These are phyloP conservation scores for Globisporangium yorkense DNA, from an alignment of 352 stramenopile genomes.

Conservation along the genomic window DNA sequence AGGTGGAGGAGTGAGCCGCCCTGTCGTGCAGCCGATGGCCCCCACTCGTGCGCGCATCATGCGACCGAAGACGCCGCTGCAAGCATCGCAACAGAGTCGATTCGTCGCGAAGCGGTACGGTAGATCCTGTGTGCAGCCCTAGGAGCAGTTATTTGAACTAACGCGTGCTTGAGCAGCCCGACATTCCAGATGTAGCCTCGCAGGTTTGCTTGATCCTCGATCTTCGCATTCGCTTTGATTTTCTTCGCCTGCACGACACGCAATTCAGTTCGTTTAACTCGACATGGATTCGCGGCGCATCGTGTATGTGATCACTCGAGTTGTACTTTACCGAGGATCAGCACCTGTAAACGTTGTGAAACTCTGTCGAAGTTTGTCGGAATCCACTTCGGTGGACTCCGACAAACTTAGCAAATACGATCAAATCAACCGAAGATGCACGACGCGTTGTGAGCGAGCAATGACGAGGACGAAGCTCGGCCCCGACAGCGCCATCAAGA, in stretches of 20 bases:
- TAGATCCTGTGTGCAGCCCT: not conserved
- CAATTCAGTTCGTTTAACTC: not conserved
- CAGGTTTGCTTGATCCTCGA: not conserved
- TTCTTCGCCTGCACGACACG: not conserved
- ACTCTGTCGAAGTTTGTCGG: too few species aligned
- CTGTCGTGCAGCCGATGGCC: conserved; percentile 34
- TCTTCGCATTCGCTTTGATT: not conserved
- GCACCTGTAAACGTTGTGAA: too few species aligned
- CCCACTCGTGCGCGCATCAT: conserved; percentile 43
- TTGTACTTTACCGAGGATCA: too few species aligned
- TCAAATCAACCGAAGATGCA: too few species aligned
- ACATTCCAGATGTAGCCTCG: conserved; percentile 15
- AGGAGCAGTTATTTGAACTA: too few species aligned
- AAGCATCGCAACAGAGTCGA: conserved; percentile 47
- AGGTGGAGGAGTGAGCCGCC: conserved; percentile 16
- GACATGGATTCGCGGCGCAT: not conserved
- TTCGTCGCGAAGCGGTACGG: conserved; percentile 60
- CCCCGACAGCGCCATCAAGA: conserved; percentile 19
- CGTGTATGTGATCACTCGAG: not conserved
- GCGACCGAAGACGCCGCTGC: conserved; percentile 66
- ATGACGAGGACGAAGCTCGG: conserved; percentile 14
- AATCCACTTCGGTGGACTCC: too few species aligned
- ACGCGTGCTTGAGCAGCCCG: conserved; percentile 1
- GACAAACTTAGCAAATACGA: not conserved
- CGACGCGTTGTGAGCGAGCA: not conserved